Base-by-base conservation (phyloP, 805 yeast genomes). In the Debaryomyces castellii region DNA sequence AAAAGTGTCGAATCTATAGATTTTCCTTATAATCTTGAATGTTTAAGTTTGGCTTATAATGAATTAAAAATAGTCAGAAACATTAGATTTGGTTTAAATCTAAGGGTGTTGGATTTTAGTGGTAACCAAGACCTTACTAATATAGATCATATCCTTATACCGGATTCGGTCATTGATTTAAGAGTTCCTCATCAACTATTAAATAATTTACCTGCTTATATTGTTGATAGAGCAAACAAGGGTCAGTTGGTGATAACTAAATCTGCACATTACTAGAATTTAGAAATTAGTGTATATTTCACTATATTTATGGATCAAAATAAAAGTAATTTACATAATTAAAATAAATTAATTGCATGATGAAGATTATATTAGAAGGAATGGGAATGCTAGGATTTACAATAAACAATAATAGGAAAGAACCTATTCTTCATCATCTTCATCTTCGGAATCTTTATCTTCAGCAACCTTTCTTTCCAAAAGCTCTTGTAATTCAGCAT, bases 401-500 rank as follows among this genome's bases (percentile, higher is more conserved):
- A 40, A 41, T 14, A 20, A 14, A n/a, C n/a, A 40, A 33, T 23
- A 20, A 5, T 33, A 12, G 24, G 16, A 22, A 41, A 17, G 30
- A 30, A 21, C 14, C 21, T 39, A 44, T 18, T 44, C 27, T 24
- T 16, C 41, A 35, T 68, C 70, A 23, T 70, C 75, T 49, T 84
- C 94, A 55, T 87, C 96, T 47, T 87, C 91, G 40, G 89, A 85
- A 48, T 87, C 90, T 64, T 84, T 82, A 63, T 87, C 91, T 67
- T 89, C 97, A 63, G 85, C 78, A 74, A 89, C 97, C 65, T 89
- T 88, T 64, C 88, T 81, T 73, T 92, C 97, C 81, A 94, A 83
- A 54, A 94, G 80, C 50, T 96, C 96, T 71, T 90, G 96, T 63
- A 94, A 81, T 73, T 91, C 97, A 49, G 97, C 98, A 68, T 94